These are phyloP conservation scores for Candida broadrunensis DNA, from an alignment of 805 yeast species.

Conservation along the genomic window DNA sequence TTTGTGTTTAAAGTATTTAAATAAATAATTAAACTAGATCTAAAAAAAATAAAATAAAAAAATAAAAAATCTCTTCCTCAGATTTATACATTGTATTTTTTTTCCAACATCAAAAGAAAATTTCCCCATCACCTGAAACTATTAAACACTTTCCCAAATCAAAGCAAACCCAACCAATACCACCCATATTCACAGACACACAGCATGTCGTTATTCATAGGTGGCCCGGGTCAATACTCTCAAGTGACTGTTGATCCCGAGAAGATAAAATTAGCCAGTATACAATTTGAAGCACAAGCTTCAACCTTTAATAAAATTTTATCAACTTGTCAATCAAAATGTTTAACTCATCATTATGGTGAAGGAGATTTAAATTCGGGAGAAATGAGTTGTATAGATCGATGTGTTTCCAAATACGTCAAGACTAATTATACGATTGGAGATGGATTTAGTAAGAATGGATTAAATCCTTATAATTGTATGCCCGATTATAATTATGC, in stretches of 20 bases:
- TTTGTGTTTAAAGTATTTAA: no score
- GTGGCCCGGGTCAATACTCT: constrained; percentile 39
- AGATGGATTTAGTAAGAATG: constrained; percentile 37
- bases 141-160: no score
- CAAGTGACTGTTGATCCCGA: constrained; percentile 54
- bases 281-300: constrained; percentile 66
- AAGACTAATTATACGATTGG: constrained; percentile 67
- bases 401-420: constrained; percentile 85
- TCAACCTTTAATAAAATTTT: constrained; percentile 57
- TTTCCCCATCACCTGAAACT: no score
- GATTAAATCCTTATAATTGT: constrained; percentile 42
- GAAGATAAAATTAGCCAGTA: constrained; percentile 59
- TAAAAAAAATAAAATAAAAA: no score
- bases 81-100: no score
- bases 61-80: no score
- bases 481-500: constrained; percentile 42
- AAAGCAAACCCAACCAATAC: no score
- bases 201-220: constrained; percentile 71
- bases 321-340: constrained; percentile 65
- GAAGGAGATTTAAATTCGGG: constrained; percentile 86
- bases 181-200: constrained; percentile 54
- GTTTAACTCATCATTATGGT: constrained; percentile 81
- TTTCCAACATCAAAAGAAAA: no score
- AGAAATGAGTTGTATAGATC: constrained; percentile 75
- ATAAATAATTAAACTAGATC: no score